A percentile compares a stretch with the other conserved stretches of the same genome.
Conservation (phyloP, 1,284 basidiomycete genomes). For the Sanguinoderma infundibulare region DNA sequence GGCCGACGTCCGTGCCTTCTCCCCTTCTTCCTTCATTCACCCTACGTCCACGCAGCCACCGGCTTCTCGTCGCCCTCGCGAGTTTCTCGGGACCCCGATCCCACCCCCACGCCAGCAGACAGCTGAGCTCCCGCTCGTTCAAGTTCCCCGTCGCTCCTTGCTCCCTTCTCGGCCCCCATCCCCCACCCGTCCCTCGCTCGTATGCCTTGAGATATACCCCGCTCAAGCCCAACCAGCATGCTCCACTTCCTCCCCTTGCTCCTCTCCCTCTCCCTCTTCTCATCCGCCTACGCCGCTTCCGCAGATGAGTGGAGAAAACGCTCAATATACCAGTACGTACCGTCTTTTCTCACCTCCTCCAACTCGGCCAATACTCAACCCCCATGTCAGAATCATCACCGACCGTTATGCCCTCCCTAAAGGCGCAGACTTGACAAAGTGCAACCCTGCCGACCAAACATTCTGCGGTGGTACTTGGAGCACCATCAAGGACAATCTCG, state of each 20-base stretch:
- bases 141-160: constrained; percentile 15
- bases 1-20: constrained; percentile 2
- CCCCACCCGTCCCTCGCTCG: background rate
- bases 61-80: constrained; percentile 8
- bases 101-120: constrained; percentile 2
- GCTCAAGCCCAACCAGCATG: constrained; percentile 18
- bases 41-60: background rate
- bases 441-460: constrained; percentile 56
- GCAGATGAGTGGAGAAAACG: constrained; percentile 45
- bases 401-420: constrained; percentile 75
- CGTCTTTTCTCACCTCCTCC: constrained; percentile 21
- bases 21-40: constrained; percentile 6
- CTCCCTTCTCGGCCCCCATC: background rate
- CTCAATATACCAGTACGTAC: constrained; percentile 45
- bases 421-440: constrained; percentile 56
- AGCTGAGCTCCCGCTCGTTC: constrained; percentile 23
- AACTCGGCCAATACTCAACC: background rate
- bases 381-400: constrained; percentile 59
- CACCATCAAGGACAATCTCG: constrained; percentile 74
- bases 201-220: constrained; percentile 19
- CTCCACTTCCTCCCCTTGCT: constrained; percentile 24
- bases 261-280: constrained; percentile 29
- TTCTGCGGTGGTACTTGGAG: constrained; percentile 86
- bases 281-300: constrained; percentile 38
- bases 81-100: constrained; percentile 8